Evolutionary conservation across 2,329 filamentous ascomycete genomes (phyloP), one percentile per base, ranked within the genome.

Genomic region (Hymenoscyphus infarciens): DNA sequence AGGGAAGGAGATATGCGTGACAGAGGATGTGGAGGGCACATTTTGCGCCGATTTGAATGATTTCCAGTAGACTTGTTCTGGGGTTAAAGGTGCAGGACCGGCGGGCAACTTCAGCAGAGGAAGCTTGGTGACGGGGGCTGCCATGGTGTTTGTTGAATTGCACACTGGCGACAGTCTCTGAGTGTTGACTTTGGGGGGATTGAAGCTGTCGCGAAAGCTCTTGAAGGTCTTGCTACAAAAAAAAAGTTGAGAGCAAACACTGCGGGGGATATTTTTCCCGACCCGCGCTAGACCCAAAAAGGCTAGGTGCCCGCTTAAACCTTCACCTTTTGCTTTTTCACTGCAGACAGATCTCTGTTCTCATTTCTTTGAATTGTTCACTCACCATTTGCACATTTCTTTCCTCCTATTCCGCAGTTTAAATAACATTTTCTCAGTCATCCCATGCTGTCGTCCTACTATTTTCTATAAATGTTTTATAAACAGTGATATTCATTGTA

Each of bases 41-140:
- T 94, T 87, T 63, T 96, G 86, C 68, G 93, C 91, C 70, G 93
- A 95, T 78, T 91, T 92, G 81, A 99, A 99, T 13, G 90, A 89
- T 74, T 89, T 90, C 96, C 96, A 99, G 82, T 98, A 98, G 68
- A 88, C 85, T 79, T 98, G 93, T 80, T 99, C 95, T 35, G 93
- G 88, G 5, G 94, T 97, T 56, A 94, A 79, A 60, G 91, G 89
- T 49, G 89, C 88, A 62, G 92, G 92, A 58, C 91, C 91, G 67
- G 90, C 84, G 62, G 94, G 87, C 74, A 96, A 84, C 60, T 71
- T 96, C 74, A 96, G 80, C 76, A 88, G 88, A 63, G 71, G 72
- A 61, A 74, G 70, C 63, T 71, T 72, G 60, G 63, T 64, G 55
- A 73, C 61, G 27, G 69, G 71, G 27, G 70, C 69, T 57, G 72